Conservation (phyloP, 495 filamentous ascomycete genomes). For the Astrocystis sublimbata region DNA sequence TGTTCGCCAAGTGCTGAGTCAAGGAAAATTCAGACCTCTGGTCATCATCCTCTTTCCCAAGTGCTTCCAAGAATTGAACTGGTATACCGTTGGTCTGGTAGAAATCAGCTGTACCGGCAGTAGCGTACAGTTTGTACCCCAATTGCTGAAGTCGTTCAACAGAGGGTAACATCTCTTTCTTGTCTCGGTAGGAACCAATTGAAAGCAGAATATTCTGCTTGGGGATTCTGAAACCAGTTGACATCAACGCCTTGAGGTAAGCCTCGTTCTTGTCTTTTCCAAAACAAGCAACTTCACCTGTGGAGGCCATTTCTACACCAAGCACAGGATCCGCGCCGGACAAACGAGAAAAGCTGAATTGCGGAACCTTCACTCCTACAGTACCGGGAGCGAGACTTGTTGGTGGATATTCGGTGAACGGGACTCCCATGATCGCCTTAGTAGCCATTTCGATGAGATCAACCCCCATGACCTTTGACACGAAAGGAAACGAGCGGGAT, state of each 20-base stretch:
- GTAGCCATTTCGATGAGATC: slow-evolving; percentile 99
- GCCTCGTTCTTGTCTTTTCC: slow-evolving; percentile 95
- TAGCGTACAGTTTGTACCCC: slow-evolving; percentile 94
- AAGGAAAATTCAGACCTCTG: slow-evolving; percentile 96
- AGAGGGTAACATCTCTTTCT: slow-evolving; percentile 93
- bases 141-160: slow-evolving; percentile 82
- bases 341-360: slow-evolving; percentile 97
- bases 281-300: slow-evolving; percentile 96
- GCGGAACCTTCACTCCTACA: slow-evolving; percentile 96
- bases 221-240: slow-evolving; percentile 94
- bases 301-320: slow-evolving; percentile 98
- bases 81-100: slow-evolving; percentile 86
- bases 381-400: slow-evolving; percentile 74
- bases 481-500: slow-evolving; percentile 95
- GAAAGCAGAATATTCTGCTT: slow-evolving; percentile 94
- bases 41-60: slow-evolving; percentile 65
- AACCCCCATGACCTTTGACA: slow-evolving; percentile 98
- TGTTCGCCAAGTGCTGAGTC: slow-evolving; percentile 92
- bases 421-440: slow-evolving; percentile 89
- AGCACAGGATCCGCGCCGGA: slow-evolving; percentile 95
- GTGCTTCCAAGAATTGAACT: slow-evolving; percentile 87
- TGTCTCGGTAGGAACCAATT: slow-evolving; percentile 96
- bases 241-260: slow-evolving; percentile 91
- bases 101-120: slow-evolving; percentile 94
- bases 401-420: slow-evolving; percentile 78